Conservation (phyloP, 306 rosid genomes). For the Alnus rubra region DNA sequence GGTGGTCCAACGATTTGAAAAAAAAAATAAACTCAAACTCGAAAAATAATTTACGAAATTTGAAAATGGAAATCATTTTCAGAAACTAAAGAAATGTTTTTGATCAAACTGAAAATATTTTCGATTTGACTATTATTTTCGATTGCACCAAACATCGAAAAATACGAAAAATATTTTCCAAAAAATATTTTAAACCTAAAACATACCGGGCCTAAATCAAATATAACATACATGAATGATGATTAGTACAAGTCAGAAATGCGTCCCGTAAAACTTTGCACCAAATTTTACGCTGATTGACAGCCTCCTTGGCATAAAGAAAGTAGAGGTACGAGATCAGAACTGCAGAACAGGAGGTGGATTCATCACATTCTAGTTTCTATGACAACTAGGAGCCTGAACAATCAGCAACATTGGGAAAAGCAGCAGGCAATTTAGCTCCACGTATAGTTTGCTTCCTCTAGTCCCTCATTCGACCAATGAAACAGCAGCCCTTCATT, state of each 20-base stretch:
- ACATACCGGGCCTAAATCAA: neutral
- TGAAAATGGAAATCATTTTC: no score
- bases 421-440: neutral
- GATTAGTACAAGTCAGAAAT: neutral
- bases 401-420: neutral
- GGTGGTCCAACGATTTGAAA: no score
- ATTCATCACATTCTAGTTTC: neutral
- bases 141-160: no score
- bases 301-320: neutral
- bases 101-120: no score
- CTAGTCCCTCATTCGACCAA: neutral
- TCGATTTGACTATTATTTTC: no score
- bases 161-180: no score
- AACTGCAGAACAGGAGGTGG: neutral
- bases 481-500: neutral
- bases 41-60: no score
- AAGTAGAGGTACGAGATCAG: neutral
- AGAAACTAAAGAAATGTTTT: no score
- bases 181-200: no score
- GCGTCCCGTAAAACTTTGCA: no score
- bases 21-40: no score
- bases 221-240: neutral
- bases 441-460: neutral
- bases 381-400: neutral
- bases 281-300: neutral